phyloP scores from a whole-genome alignment of 164 flowering plant genomes.

The Macadamia tetraphylla region DNA sequence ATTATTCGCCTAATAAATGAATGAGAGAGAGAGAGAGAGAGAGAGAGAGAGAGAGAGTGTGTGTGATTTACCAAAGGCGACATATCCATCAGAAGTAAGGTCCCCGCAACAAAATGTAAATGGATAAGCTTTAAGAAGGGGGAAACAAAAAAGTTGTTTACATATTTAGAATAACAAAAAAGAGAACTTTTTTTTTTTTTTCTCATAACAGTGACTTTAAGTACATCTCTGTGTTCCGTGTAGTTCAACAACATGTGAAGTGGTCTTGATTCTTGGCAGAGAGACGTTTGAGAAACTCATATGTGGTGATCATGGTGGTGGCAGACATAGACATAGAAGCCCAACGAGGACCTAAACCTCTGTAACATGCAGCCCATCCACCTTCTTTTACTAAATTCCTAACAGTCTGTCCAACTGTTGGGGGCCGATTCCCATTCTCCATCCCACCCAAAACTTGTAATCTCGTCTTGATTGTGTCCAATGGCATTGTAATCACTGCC shows the following conservation, averaged over 20 bases:
- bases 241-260: slow-evolving; percentile 18
- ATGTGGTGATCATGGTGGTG: slow-evolving; percentile 84
- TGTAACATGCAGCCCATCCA: slow-evolving; percentile 68
- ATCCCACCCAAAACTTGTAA: slow-evolving; percentile 10
- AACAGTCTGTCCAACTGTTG: slow-evolving; percentile 43
- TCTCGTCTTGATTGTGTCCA: slow-evolving; percentile 43
- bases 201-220: no score
- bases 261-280: slow-evolving; percentile 56
- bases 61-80: no score
- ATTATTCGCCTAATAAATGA: no score
- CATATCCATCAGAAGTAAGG: no score
- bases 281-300: slow-evolving; percentile 65
- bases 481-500: slow-evolving; percentile 56
- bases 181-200: not conserved
- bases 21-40: no score
- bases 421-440: slow-evolving; percentile 18
- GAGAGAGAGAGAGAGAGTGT: no score
- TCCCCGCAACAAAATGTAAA: no score
- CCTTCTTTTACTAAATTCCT: slow-evolving; percentile 64
- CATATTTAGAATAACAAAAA: not conserved
- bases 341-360: slow-evolving; percentile 85
- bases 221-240: no score
- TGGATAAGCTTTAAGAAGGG: no score
- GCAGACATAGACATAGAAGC: slow-evolving; percentile 82
- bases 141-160: no score